Evolutionary conservation across 768 basidiomycete genomes (phyloP).

Genomic region (Suillus hirtellus): DNA sequence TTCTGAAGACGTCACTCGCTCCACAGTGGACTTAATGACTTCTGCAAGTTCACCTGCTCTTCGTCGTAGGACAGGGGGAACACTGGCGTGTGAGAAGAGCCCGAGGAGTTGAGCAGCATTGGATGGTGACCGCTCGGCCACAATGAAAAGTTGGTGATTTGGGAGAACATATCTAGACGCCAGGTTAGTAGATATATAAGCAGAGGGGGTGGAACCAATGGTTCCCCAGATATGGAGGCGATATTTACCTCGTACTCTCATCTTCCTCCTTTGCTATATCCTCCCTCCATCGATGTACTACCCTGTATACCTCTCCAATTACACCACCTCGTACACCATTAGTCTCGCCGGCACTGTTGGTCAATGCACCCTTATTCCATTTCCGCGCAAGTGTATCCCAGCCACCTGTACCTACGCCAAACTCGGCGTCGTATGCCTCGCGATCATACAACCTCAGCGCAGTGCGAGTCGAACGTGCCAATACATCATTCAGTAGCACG

Average conservation of each 20-base stretch:
- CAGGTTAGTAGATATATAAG: constrained; percentile 1
- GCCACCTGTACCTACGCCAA: constrained; percentile 66
- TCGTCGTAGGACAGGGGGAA: constrained; percentile 64
- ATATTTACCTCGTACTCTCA: constrained; percentile 72
- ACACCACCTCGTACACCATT: constrained; percentile 34
- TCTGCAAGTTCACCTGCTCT: constrained; percentile 65
- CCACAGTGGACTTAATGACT: constrained; percentile 54
- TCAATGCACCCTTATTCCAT: constrained; percentile 71
- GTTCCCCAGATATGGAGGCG: neutral
- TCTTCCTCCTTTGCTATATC: constrained; percentile 76
- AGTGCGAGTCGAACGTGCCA: constrained; percentile 76
- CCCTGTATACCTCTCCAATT: constrained; percentile 64
- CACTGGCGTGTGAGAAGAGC: constrained; percentile 47
- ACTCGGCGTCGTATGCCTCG: constrained; percentile 66
- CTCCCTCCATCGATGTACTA: constrained; percentile 85
- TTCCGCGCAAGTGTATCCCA: constrained; percentile 80
- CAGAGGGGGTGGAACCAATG: neutral
- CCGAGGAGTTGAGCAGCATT: constrained; percentile 63
- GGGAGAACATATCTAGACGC: constrained; percentile 64
- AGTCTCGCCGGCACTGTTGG: constrained; percentile 37
- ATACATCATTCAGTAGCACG: constrained; percentile 57
- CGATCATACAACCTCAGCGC: constrained; percentile 69
- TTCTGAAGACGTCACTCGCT: constrained; percentile 14
- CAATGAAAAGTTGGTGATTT: constrained; percentile 71
- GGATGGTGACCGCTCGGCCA: constrained; percentile 70